These are phyloP conservation scores for Populus ilicifolia DNA, from an alignment of 345 rosid genomes.

Conservation along the genomic window DNA sequence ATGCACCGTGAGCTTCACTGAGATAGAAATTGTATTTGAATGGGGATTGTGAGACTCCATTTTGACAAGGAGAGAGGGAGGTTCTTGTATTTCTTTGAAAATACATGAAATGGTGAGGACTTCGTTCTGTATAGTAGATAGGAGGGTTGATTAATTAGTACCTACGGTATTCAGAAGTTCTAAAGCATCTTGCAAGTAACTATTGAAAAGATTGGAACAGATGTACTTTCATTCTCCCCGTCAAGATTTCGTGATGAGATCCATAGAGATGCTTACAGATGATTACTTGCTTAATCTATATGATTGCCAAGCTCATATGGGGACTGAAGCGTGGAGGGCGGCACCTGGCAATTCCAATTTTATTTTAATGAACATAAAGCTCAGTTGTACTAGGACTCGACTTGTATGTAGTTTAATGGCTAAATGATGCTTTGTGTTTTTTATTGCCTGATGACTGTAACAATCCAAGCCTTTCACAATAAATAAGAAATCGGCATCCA, in stretches of 20 bases:
- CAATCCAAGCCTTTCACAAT: background rate
- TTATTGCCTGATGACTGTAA: too few relatives aligned
- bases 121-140: constrained; percentile 14
- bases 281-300: too few relatives aligned
- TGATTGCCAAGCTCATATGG: too few relatives aligned
- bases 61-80: background rate
- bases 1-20: background rate
- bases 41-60: background rate
- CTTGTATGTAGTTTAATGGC: too few relatives aligned
- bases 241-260: background rate
- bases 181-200: background rate
- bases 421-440: too few relatives aligned
- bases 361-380: too few relatives aligned
- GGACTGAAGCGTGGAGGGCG: too few relatives aligned
- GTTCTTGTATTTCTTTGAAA: background rate
- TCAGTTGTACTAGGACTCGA: too few relatives aligned
- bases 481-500: background rate
- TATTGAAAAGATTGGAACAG: background rate
- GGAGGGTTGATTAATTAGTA: background rate
- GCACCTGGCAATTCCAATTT: too few relatives aligned
- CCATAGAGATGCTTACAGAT: background rate
- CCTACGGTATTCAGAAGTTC: background rate
- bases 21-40: background rate
- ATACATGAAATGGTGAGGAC: constrained; percentile 8
- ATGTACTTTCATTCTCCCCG: background rate